Conservation (phyloP, 2,329 filamentous ascomycete genomes). For the Cordyceps fumosorosea region DNA sequence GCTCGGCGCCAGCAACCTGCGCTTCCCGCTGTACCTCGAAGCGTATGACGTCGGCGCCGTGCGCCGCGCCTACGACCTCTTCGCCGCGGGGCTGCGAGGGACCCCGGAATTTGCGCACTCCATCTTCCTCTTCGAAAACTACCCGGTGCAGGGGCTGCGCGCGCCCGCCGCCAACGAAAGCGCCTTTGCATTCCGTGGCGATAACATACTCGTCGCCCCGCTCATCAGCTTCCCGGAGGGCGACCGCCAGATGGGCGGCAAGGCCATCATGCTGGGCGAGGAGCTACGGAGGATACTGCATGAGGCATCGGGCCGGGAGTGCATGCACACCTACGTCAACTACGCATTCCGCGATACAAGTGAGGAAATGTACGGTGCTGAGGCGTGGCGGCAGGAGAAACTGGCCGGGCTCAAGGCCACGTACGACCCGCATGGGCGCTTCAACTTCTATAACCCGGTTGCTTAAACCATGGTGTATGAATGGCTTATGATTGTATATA, state of each 20-base stretch:
- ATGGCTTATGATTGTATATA: not conserved
- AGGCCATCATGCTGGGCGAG: constrained; percentile 30
- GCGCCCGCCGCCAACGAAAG: constrained; percentile 26
- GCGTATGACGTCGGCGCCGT: constrained; percentile 29
- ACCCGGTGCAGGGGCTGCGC: constrained; percentile 38
- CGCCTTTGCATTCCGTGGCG: constrained; percentile 40
- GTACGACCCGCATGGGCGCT: constrained; percentile 34
- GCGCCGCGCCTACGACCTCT: constrained; percentile 26
- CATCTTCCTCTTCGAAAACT: constrained; percentile 39
- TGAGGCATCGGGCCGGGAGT: constrained; percentile 24
- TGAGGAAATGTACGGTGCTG: constrained; percentile 36
- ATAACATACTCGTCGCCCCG: constrained; percentile 35
- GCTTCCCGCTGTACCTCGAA: constrained; percentile 38
- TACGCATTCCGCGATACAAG: constrained; percentile 39
- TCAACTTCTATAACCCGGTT: constrained; percentile 5
- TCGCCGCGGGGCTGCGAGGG: constrained; percentile 22
- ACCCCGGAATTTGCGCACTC: constrained; percentile 23
- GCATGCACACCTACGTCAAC: constrained; percentile 38
- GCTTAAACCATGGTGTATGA: not conserved
- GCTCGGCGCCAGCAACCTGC: constrained; percentile 30
- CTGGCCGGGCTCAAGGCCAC: constrained; percentile 36
- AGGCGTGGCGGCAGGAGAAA: constrained; percentile 37
- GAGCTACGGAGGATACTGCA: constrained; percentile 30
- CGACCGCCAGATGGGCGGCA: constrained; percentile 23
- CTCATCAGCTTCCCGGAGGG: constrained; percentile 29